Evolutionary conservation across 2,329 filamentous ascomycete genomes (phyloP).

Genomic region (Cordyceps militaris): DNA sequence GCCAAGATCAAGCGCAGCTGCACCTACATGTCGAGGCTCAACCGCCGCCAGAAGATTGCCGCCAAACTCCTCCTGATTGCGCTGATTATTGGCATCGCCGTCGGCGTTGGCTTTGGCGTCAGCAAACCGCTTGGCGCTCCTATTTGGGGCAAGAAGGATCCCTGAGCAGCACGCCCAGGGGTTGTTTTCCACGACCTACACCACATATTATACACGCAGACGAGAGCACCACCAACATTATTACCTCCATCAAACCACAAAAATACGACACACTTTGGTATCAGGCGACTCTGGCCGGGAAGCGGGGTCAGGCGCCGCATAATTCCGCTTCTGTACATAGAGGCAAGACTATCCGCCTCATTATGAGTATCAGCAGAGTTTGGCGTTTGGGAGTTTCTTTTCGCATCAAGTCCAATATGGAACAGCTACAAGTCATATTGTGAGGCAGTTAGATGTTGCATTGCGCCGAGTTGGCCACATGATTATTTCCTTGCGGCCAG

Average conservation of each 20-base stretch:
- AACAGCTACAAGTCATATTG: conserved; percentile 11
- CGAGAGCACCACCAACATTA: neutral
- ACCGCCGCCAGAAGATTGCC: conserved; percentile 46
- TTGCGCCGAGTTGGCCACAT: neutral
- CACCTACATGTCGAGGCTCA: conserved; percentile 46
- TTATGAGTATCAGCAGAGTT: conserved; percentile 6
- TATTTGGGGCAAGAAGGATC: conserved; percentile 42
- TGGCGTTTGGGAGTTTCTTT: conserved; percentile 24
- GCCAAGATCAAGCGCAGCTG: conserved; percentile 47
- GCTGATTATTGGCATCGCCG: conserved; percentile 45
- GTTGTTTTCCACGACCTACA: neutral
- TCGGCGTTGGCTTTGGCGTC: conserved; percentile 52
- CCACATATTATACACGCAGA: conserved; percentile 1
- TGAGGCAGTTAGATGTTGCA: conserved; percentile 7
- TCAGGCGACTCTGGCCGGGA: conserved; percentile 5
- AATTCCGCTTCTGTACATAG: conserved; percentile 12
- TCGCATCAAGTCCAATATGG: conserved; percentile 12
- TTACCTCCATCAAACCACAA: neutral
- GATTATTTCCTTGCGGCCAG: conserved; percentile 1
- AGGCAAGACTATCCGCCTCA: neutral
- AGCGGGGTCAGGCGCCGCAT: conserved; percentile 8
- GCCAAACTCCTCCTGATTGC: conserved; percentile 47
- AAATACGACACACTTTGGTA: neutral
- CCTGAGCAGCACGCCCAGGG: neutral
- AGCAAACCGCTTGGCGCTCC: conserved; percentile 54